Percentiles rank a stretch among this genome's conserved stretches.
These are phyloP conservation scores for Penicillium cataractarum DNA, from an alignment of 495 filamentous ascomycete genomes.

Conservation along the genomic window DNA sequence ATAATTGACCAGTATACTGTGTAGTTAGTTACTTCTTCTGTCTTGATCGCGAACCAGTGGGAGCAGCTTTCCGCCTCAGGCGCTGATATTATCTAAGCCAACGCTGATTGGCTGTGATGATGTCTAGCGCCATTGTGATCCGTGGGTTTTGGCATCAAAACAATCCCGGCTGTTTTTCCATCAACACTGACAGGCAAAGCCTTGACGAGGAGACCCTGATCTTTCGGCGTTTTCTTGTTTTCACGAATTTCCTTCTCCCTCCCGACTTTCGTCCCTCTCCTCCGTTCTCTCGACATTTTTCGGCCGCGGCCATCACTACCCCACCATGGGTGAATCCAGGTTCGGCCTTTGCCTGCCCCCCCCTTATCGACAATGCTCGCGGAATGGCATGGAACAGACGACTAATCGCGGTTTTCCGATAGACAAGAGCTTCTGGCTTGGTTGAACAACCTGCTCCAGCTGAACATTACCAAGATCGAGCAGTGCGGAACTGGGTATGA, in stretches of 20 bases:
- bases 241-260: slow-evolving; percentile 10
- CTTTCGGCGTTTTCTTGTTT: slow-evolving; percentile 10
- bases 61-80: slow-evolving; percentile 20
- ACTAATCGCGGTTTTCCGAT: slow-evolving; percentile 13
- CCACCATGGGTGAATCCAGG: slow-evolving; percentile 61
- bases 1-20: not conserved
- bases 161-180: slow-evolving; percentile 37
- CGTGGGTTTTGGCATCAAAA: slow-evolving; percentile 52
- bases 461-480: slow-evolving; percentile 98
- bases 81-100: slow-evolving; percentile 24
- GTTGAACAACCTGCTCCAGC: slow-evolving; percentile 95
- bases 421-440: slow-evolving; percentile 97
- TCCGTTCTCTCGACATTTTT: slow-evolving; percentile 9
- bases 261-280: not conserved
- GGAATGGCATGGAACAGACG: slow-evolving; percentile 2
- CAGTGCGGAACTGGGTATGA: slow-evolving; percentile 98
- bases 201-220: slow-evolving; percentile 23
- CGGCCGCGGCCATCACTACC: slow-evolving; percentile 33
- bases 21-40: not conserved
- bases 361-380: slow-evolving; percentile 21
- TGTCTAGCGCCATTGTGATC: slow-evolving; percentile 39
- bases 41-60: not conserved
- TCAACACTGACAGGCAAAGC: slow-evolving; percentile 33
- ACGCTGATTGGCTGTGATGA: slow-evolving; percentile 33
- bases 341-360: slow-evolving; percentile 31